Evolutionary conservation across 75 land plant species (phyloP), one percentile per base, ranked within the genome.

Genomic region (Pseudotsuga menziesii): DNA sequence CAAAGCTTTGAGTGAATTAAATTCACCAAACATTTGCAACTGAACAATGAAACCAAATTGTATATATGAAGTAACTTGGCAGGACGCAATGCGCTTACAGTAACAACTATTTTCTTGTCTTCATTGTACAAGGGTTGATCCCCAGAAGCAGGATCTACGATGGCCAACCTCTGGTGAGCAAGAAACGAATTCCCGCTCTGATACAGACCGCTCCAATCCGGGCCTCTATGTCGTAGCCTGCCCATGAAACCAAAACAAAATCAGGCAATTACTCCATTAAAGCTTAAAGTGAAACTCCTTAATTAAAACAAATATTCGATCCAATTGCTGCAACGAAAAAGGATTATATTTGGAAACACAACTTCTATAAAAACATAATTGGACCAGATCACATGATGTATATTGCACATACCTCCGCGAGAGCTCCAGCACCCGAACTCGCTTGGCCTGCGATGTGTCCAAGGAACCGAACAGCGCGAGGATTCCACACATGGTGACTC

Each of bases 171-270:
- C 75, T 97, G 98, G 76, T 97, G 99, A 44, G 99, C 93, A 57
- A 97, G 85, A 66, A 82, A 97, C 61, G 79, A 82, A 55, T 89
- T 84, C 64, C 80, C 82, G 54, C 82, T 81, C 52, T 85, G 87
- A 76, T 83, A 84, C 25, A 97, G 73, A n/a, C 99, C 99, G 78
- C 99, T 94, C 99, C 99, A 97, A 61, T 97, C 99, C 25, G 99
- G 99, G 48, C 99, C 99, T 77, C 99, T 76, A 58, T 97, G 99
- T 36, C 85, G 81, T 86, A 97, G 78, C 84, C 99, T 97, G n/a
- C n/a, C n/a, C n/a, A 83, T 48, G 11, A 48, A 48, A 48, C 11
- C 11, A 48, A 48, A 9, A 48, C 52, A 48, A 48, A 48, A 48
- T 48, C 1, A 48, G 52, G 52, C 52, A 48, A 7, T n/a, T n/a